Conservation (phyloP, 1,139 yeast genomes). For the Suhomyces wounanorum region DNA sequence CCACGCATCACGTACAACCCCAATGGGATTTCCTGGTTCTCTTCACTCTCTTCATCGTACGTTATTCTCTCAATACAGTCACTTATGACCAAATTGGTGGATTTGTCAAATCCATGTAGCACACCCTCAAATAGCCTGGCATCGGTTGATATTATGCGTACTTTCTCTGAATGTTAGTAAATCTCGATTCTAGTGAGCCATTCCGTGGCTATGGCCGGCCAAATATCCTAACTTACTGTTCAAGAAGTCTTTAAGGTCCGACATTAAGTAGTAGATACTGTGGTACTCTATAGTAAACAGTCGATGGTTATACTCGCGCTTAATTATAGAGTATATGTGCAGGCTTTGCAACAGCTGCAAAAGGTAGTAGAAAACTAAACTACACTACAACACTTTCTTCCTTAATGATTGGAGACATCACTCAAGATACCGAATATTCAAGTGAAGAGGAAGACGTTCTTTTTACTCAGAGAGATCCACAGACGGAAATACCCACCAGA, state of each 20-base stretch:
- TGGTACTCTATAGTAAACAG: not conserved
- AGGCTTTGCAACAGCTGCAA: conserved; percentile 1
- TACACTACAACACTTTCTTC: not conserved
- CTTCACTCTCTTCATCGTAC: conserved; percentile 43
- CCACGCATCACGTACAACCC: conserved; percentile 80
- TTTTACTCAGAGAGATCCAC: conserved; percentile 6
- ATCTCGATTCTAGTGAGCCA: not conserved
- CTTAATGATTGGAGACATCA: not conserved
- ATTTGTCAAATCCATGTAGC: conserved; percentile 79
- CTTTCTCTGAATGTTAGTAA: conserved; percentile 51
- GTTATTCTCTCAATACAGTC: conserved; percentile 59
- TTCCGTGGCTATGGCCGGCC: too few species aligned
- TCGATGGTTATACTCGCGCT: not conserved
- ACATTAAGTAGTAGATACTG: conserved; percentile 24
- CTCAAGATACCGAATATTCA: conserved; percentile 23
- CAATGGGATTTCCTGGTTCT: conserved; percentile 49
- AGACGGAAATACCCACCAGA: not conserved
- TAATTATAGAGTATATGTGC: not conserved
- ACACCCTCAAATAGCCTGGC: conserved; percentile 74
- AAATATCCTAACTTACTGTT: conserved; percentile 35
- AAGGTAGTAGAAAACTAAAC: not conserved
- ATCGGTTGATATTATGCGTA: conserved; percentile 79
- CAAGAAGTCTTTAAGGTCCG: conserved; percentile 39
- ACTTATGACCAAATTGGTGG: conserved; percentile 70
- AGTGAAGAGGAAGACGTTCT: conserved; percentile 21